phyloP scores from a whole-genome alignment of 1,284 basidiomycete species.

The Fereydounia khargensis region DNA sequence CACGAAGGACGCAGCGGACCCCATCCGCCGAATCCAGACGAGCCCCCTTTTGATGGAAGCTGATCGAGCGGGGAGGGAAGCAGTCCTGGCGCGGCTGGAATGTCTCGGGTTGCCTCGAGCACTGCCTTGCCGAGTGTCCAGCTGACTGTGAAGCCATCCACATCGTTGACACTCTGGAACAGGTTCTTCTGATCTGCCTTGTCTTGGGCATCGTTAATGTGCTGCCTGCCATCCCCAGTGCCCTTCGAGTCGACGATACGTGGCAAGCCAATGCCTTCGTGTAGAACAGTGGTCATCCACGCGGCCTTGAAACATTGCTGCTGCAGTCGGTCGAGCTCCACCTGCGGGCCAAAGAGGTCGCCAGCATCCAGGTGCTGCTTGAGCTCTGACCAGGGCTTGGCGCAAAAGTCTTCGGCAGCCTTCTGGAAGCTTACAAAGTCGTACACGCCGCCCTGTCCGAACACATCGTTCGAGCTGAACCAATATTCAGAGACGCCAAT shows the following conservation, averaged over 20 bases:
- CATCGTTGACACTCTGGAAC: slow-evolving; percentile 88
- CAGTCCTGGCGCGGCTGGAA: slow-evolving; percentile 33
- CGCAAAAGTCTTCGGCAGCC: slow-evolving; percentile 83
- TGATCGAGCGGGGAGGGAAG: slow-evolving; percentile 28
- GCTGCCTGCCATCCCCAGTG: slow-evolving; percentile 40
- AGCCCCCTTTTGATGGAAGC: slow-evolving; percentile 1
- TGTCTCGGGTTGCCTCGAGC: slow-evolving; percentile 76
- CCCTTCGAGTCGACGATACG: slow-evolving; percentile 71
- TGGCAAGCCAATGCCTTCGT: slow-evolving; percentile 93
- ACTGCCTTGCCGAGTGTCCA: slow-evolving; percentile 99
- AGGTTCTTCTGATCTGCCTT: slow-evolving; percentile 57
- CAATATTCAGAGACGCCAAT: slow-evolving; percentile 99
- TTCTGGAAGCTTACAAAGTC: slow-evolving; percentile 94
- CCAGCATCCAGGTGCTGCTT: slow-evolving; percentile 64
- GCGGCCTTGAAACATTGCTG: slow-evolving; percentile 99
- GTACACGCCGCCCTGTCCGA: slow-evolving; percentile 89
- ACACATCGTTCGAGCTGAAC: slow-evolving; percentile 96
- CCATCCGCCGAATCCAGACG: slow-evolving; percentile 26
- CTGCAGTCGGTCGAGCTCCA: slow-evolving; percentile 79
- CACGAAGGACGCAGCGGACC: slow-evolving; percentile 24
- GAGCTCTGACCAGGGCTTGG: slow-evolving; percentile 74
- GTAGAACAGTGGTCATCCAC: slow-evolving; percentile 93
- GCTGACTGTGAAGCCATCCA: slow-evolving; percentile 86
- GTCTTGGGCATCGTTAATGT: slow-evolving; percentile 42
- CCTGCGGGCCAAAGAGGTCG: slow-evolving; percentile 62